Evolutionary conservation across 2,329 filamentous ascomycete species (phyloP), one percentile per base, ranked within the genome.

Genomic region (Nannizzia gypsea): DNA sequence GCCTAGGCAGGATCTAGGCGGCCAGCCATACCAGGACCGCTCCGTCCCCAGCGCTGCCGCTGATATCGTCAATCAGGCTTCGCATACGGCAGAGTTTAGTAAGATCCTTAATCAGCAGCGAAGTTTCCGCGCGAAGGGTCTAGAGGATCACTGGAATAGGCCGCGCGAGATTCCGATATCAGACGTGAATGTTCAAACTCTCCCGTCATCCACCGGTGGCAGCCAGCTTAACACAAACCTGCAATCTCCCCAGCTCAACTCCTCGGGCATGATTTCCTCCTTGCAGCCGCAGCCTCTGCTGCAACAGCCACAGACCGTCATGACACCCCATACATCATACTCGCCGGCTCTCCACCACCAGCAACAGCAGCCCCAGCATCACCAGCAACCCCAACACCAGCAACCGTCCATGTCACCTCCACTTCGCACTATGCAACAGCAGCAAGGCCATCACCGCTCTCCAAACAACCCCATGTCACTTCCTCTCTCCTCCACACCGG

Each of bases 71-170:
- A 87, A 88, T 52, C 90, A 96, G 72, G 89, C 90, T 28, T 84
- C 89, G 57, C 89, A 95, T 64, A 87, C 92, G 17, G 89, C 90
- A 61, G 92, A 97, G 66, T 95, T 87, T 76, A 97, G 92, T 76
- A 90, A 93, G 67, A 82, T 83, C 54, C 79, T 97, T 57, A 90
- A 88, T 68, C 83, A 88, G 66, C 87, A 91, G 72, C 86, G 92
- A 61, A 84, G 84, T 42, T 86, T 88, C 73, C 87, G 93, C 61
- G 83, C 80, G 61, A 86, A 91, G 61, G 95, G 90, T 66, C 79
- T 95, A 64, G 85, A 92, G 59, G 85, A 84, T 59, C 82, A 90
- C 64, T 97, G 91, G 88, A 83, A 87, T 64, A 82, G 88, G 63
- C 86, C 88, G 9, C 90, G 95, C 65, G 90, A 96, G 69, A 84